Percentiles rank a stretch among this genome's conserved stretches.
phyloP scores from a whole-genome alignment of 352 stramenopile genomes.

The Pseudoperonospora humuli region DNA sequence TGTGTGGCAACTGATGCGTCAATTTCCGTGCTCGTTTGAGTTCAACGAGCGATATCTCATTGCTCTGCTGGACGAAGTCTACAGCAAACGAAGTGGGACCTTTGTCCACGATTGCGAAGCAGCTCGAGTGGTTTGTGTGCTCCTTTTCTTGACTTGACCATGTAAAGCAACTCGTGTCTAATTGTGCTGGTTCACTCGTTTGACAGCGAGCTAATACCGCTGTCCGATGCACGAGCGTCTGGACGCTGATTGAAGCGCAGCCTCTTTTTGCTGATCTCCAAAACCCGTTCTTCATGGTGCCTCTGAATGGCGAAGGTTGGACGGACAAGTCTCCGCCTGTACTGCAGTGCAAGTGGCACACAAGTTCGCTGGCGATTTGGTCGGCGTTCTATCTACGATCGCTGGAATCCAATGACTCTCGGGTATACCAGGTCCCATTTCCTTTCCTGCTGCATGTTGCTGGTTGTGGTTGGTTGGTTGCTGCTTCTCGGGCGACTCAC shows the following conservation, averaged over 20 bases:
- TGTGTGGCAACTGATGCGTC: no score
- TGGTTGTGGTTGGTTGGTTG: neutral
- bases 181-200: neutral
- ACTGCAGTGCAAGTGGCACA: slow-evolving; percentile 85
- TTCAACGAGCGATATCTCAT: no score
- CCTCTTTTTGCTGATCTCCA: slow-evolving; percentile 39
- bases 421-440: slow-evolving; percentile 59
- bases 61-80: no score
- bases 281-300: slow-evolving; percentile 76
- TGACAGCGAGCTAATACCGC: slow-evolving; percentile 49
- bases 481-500: no score
- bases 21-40: no score
- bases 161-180: neutral
- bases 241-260: slow-evolving; percentile 46
- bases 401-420: slow-evolving; percentile 72
- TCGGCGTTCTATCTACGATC: slow-evolving; percentile 78
- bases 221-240: slow-evolving; percentile 54
- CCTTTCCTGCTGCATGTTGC: neutral
- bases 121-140: no score
- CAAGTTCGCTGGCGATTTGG: slow-evolving; percentile 75
- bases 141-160: no score
- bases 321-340: slow-evolving; percentile 55
- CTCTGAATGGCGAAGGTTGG: slow-evolving; percentile 25
- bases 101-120: no score
- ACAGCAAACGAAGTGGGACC: no score